Base-by-base conservation (phyloP, 2,329 filamentous ascomycete genomes). In the Xylariaceae sp. region DNA sequence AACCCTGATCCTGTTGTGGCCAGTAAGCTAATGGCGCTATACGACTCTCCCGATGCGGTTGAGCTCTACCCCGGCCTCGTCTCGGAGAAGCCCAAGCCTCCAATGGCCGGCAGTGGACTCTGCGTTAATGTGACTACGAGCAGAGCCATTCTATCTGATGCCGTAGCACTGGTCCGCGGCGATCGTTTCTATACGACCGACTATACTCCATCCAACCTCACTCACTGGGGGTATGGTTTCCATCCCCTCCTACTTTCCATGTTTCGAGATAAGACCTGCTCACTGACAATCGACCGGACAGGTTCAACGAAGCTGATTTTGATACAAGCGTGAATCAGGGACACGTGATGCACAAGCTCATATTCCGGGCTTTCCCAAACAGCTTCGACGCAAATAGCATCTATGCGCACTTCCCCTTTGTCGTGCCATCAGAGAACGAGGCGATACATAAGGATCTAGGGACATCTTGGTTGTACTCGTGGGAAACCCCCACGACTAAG, bases 331-430 rank as follows among this genome's bases (percentile, higher is more conserved):
- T 91, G 50, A 86, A 93, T 63, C 83, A 93, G 57, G 88, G 89
- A 35, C 89, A 85, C 52, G 79, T 89, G 11, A 87, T 91, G 64
- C 89, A 90, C 71, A 94, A 93, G 69, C 74, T 94, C 28, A 84
- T 90, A 59, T 70, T 87, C 28, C 78, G 84, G 4, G 85, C 87
- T 0, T 89, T 94, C 71, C 89, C 88, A 1, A 75, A 85, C 50
- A 84, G 89, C 65, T 91, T 90, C 73, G 79, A 78, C 59, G 65
- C 73, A 16, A 83, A 93, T 66, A 89, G 85, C 1, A 80, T 90
- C 41, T 94, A 91, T 49, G 87, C 85, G 0, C 86, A 90, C 58
- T 89, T 84, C 57, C 86, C 82, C 33, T n/a, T 4, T 4, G 65
- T 69, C 3, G 81, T 85, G 2, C 87, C 88, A 0, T 68, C 70